Evolutionary conservation across 352 stramenopile genomes (phyloP).

Genomic region (Globisporangium splendens): DNA sequence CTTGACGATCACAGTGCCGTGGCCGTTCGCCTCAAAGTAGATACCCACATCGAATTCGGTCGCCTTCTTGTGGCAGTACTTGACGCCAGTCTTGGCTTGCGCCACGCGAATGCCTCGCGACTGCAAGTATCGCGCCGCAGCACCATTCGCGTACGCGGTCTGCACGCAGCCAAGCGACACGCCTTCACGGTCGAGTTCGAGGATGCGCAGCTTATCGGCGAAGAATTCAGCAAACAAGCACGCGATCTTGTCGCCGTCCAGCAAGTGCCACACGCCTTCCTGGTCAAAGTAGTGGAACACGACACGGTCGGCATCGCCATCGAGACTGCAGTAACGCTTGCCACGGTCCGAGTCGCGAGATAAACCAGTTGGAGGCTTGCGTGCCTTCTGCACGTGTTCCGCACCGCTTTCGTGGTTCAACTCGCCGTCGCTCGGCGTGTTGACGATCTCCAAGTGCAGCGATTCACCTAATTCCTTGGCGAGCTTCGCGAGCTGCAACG

Average conservation of each 20-base stretch:
- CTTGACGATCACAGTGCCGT: constrained; percentile 98
- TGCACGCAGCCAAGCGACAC: constrained; percentile 95
- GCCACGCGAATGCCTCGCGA: constrained; percentile 65
- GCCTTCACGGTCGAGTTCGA: constrained; percentile 69
- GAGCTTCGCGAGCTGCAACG: constrained; percentile 69
- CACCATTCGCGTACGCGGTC: constrained; percentile 99
- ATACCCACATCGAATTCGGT: constrained; percentile 96
- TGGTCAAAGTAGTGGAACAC: constrained; percentile 95
- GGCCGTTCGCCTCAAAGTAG: constrained; percentile 99
- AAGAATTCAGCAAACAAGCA: constrained; percentile 95
- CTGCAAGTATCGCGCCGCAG: constrained; percentile 89
- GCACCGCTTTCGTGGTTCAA: constrained; percentile 97
- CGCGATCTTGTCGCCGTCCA: constrained; percentile 99
- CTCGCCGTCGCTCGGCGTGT: constrained; percentile 78
- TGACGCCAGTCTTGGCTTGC: constrained; percentile 97
- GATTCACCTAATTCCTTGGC: constrained; percentile 77
- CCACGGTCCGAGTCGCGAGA: constrained; percentile 60
- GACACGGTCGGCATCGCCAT: constrained; percentile 98
- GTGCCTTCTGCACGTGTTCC: constrained; percentile 96
- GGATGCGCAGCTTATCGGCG: constrained; percentile 80
- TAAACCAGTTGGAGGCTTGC: constrained; percentile 66
- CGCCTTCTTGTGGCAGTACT: constrained; percentile 96
- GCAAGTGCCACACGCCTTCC: constrained; percentile 71
- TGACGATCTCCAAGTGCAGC: constrained; percentile 80
- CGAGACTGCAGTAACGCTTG: constrained; percentile 91